These are phyloP conservation scores for Boletus patriciae DNA, from an alignment of 768 basidiomycete genomes.

Conservation along the genomic window DNA sequence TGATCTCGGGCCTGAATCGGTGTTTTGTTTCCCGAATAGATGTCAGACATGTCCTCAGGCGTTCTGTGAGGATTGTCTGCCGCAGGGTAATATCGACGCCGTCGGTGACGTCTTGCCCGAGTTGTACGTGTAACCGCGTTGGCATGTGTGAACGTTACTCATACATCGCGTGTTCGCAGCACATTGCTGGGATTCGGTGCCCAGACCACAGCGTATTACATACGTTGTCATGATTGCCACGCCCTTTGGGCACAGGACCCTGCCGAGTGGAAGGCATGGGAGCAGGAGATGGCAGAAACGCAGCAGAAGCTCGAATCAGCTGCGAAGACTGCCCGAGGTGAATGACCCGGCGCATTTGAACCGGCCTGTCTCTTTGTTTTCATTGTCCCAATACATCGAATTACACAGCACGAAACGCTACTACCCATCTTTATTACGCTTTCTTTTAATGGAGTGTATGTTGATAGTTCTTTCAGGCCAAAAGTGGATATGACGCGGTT, in stretches of 20 bases:
- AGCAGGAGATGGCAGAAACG: slow-evolving; percentile 41
- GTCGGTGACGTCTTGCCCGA: slow-evolving; percentile 59
- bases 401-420: neutral
- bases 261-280: slow-evolving; percentile 42
- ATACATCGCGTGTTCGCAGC: slow-evolving; percentile 30
- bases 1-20: slow-evolving; percentile 4
- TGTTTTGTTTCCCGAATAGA: slow-evolving; percentile 26
- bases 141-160: slow-evolving; percentile 2
- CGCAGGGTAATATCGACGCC: slow-evolving; percentile 47
- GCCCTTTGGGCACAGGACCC: slow-evolving; percentile 39
- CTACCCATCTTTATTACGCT: neutral
- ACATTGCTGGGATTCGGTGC: slow-evolving; percentile 41
- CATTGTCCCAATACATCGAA: neutral
- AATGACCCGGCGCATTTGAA: neutral
- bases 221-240: slow-evolving; percentile 51
- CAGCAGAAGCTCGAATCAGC: slow-evolving; percentile 34
- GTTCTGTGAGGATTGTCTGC: slow-evolving; percentile 63
- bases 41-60: slow-evolving; percentile 61
- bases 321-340: neutral
- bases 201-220: slow-evolving; percentile 43
- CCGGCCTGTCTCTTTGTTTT: neutral
- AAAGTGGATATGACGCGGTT: neutral
- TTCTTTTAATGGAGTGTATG: neutral
- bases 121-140: slow-evolving; percentile 42
- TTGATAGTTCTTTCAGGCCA: neutral